A percentile compares a stretch with the other conserved stretches of the same genome.
Evolutionary conservation across 2,329 filamentous ascomycete genomes (phyloP).

Genomic region (Bipolaris cookei): DNA sequence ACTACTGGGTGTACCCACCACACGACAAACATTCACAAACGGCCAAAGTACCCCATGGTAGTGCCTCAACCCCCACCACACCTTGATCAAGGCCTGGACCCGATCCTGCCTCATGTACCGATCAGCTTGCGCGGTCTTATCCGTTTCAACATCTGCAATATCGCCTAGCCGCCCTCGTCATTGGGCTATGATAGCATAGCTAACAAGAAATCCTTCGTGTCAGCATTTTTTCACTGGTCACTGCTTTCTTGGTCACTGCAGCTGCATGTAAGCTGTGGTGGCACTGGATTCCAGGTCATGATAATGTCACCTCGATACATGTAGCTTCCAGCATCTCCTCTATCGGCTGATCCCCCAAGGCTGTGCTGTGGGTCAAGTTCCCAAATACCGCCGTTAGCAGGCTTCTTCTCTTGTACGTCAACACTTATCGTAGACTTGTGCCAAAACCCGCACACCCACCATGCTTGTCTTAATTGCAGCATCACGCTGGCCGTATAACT

Average conservation of each 20-base stretch:
- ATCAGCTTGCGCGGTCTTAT: slow-evolving; percentile 12
- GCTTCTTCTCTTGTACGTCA: too few species aligned
- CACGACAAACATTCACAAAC: slow-evolving; percentile 12
- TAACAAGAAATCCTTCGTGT: slow-evolving; percentile 2
- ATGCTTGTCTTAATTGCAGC: not conserved
- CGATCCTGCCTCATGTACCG: slow-evolving; percentile 18
- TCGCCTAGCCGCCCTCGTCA: slow-evolving; percentile 9
- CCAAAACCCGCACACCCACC: not conserved
- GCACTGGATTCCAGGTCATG: not conserved
- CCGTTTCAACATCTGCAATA: slow-evolving; percentile 21
- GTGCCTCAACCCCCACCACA: slow-evolving; percentile 10
- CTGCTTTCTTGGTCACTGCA: slow-evolving; percentile 10
- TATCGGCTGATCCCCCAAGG: too few species aligned
- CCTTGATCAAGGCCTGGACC: slow-evolving; percentile 5
- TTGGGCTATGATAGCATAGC: slow-evolving; percentile 8
- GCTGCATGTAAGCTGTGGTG: slow-evolving; percentile 4
- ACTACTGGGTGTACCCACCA: slow-evolving; percentile 5
- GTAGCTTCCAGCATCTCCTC: not conserved
- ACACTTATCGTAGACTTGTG: not conserved
- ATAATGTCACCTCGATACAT: slow-evolving; percentile 8
- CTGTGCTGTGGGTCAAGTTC: too few species aligned
- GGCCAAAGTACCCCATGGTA: slow-evolving; percentile 2
- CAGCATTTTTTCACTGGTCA: slow-evolving; percentile 11
- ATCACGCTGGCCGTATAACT: not conserved
- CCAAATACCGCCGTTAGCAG: too few species aligned